phyloP scores from a whole-genome alignment of 257 asterid genomes.

The Parsonsia alboflavescens region DNA sequence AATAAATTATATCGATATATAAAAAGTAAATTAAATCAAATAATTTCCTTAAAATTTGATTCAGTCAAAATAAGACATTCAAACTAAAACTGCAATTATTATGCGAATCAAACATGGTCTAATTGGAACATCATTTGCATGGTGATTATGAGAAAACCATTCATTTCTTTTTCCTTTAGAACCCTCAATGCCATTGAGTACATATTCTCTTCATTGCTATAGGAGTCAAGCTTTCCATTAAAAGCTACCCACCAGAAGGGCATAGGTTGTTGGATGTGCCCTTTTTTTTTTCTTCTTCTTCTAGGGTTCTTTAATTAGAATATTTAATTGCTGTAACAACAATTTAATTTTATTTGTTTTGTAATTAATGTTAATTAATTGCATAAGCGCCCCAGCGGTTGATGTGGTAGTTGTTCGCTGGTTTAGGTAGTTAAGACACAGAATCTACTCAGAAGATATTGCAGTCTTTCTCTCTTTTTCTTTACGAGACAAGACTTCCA shows the following conservation, averaged over 20 bases:
- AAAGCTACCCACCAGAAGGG: conserved; percentile 12
- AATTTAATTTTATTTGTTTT: neutral
- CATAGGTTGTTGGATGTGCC: conserved; percentile 10
- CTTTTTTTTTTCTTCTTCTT: neutral
- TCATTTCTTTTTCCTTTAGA: neutral
- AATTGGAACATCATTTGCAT: conserved; percentile 7
- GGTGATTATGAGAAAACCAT: neutral
- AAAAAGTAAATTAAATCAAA: too few species aligned
- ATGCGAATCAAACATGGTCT: neutral
- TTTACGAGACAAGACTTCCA: conserved; percentile 36
- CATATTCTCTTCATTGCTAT: neutral
- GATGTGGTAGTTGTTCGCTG: conserved; percentile 26
- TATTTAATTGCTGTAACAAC: neutral
- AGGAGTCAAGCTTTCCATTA: neutral
- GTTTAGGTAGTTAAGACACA: conserved; percentile 22
- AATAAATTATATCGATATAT: too few species aligned
- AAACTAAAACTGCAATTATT: neutral
- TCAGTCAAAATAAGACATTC: too few species aligned
- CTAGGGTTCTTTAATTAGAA: neutral
- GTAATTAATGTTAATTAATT: neutral
- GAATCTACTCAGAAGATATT: conserved; percentile 16
- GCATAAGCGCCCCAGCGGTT: conserved; percentile 21
- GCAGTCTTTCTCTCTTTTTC: neutral
- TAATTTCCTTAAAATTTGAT: too few species aligned
- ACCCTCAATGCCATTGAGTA: neutral